Evolutionary conservation across 2,329 filamentous ascomycete genomes (phyloP).

Genomic region (Aspergillus pseudoglaucus): DNA sequence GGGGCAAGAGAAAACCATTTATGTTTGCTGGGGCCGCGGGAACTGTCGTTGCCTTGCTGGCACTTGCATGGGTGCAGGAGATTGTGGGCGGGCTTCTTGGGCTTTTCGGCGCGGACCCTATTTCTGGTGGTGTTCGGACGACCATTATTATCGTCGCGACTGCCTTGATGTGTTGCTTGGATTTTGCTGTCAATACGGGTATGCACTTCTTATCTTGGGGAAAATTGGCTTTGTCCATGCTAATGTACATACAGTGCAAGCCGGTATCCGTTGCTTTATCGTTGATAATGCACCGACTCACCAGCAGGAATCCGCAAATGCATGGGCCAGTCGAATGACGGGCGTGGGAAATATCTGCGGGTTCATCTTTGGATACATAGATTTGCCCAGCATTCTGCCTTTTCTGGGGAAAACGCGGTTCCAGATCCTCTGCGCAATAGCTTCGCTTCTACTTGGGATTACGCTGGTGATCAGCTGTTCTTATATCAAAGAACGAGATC

Average conservation of each 20-base stretch:
- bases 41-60: slow-evolving; percentile 61
- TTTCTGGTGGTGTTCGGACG: slow-evolving; percentile 58
- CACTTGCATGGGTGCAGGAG: slow-evolving; percentile 68
- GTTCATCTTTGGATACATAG: slow-evolving; percentile 77
- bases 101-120: slow-evolving; percentile 64
- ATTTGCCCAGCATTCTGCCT: slow-evolving; percentile 67
- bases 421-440: slow-evolving; percentile 82
- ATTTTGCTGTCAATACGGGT: slow-evolving; percentile 93
- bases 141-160: slow-evolving; percentile 73
- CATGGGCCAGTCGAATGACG: slow-evolving; percentile 82
- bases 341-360: slow-evolving; percentile 87
- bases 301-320: slow-evolving; percentile 88
- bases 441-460: slow-evolving; percentile 62
- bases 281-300: slow-evolving; percentile 88
- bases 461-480: slow-evolving; percentile 67
- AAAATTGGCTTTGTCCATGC: neutral
- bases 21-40: slow-evolving; percentile 65
- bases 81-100: slow-evolving; percentile 61
- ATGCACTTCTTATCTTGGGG: slow-evolving; percentile 13
- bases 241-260: slow-evolving; percentile 59
- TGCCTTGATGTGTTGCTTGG: slow-evolving; percentile 78
- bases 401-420: slow-evolving; percentile 87
- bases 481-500: slow-evolving; percentile 71
- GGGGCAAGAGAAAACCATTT: slow-evolving; percentile 76
- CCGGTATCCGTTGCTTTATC: slow-evolving; percentile 83